phyloP scores from a whole-genome alignment of 2,329 filamentous ascomycete genomes.

The Botrytis cinerea region DNA sequence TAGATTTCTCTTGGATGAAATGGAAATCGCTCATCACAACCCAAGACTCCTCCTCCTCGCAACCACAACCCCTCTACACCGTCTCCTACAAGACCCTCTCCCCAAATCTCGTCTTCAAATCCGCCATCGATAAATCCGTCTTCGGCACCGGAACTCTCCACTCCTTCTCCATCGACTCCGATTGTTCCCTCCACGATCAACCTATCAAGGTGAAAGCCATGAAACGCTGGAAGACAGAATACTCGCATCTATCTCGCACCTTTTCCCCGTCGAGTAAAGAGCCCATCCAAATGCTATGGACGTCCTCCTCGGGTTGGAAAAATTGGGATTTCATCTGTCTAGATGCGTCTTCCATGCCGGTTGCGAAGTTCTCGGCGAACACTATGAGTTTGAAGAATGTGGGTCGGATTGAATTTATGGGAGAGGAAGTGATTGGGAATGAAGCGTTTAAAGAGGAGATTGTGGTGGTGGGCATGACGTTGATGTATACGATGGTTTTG shows the following conservation, averaged over 20 bases:
- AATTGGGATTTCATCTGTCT: slow-evolving; percentile 20
- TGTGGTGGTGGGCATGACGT: slow-evolving; percentile 27
- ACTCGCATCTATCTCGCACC: slow-evolving; percentile 26
- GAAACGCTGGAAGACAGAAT: slow-evolving; percentile 29
- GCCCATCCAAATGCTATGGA: slow-evolving; percentile 27
- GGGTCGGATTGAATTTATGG: slow-evolving; percentile 1
- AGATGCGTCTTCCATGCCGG: not conserved
- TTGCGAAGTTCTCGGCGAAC: slow-evolving; percentile 14
- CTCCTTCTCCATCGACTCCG: slow-evolving; percentile 27
- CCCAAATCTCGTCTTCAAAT: slow-evolving; percentile 26
- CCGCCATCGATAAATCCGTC: not conserved
- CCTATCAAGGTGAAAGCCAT: slow-evolving; percentile 26
- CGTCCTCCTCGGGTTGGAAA: not conserved
- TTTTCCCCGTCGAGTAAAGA: slow-evolving; percentile 21
- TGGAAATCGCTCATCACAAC: slow-evolving; percentile 27
- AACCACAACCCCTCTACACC: slow-evolving; percentile 27
- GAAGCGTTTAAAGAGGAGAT: slow-evolving; percentile 29
- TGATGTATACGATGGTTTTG: slow-evolving; percentile 30
- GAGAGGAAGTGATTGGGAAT: slow-evolving; percentile 6
- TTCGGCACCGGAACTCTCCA: slow-evolving; percentile 28
- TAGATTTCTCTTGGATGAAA: slow-evolving; percentile 31
- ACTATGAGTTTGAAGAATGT: not conserved
- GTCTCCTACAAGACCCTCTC: slow-evolving; percentile 27
- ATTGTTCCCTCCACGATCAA: slow-evolving; percentile 27
- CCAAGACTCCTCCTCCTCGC: too few species aligned